These are phyloP conservation scores for Fragilariopsis cylindrus DNA, from an alignment of 108 stramenopile species.

Conservation along the genomic window DNA sequence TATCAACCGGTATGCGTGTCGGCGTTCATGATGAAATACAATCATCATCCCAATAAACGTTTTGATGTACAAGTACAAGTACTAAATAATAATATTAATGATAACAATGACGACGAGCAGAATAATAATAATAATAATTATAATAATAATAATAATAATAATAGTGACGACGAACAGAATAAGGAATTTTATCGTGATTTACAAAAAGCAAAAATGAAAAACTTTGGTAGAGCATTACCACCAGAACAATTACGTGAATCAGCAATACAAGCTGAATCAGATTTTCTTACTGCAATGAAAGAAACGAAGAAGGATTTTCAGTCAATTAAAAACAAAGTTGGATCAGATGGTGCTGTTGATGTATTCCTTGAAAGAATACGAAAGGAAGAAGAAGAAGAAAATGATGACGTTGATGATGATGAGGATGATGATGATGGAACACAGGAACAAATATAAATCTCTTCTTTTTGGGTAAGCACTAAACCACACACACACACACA, in stretches of 20 bases:
- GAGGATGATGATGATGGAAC: too few relatives aligned
- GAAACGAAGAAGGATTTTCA: constrained; percentile 24
- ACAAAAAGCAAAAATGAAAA: constrained; percentile 14
- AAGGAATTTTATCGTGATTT: constrained; percentile 16
- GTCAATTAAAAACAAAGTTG: constrained; percentile 24
- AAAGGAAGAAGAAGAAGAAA: constrained; percentile 13
- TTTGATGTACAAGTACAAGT: not conserved
- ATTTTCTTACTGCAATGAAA: constrained; percentile 30
- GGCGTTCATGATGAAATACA: too few relatives aligned
- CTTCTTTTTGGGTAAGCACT: too few relatives aligned
- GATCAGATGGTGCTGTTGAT: constrained; percentile 22
- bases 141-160: not conserved
- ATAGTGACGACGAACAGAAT: not conserved
- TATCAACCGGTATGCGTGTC: too few relatives aligned
- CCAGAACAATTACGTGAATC: constrained; percentile 9
- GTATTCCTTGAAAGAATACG: constrained; percentile 20
- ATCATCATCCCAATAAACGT: not conserved
- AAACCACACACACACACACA: too few relatives aligned
- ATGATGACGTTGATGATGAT: not conserved
- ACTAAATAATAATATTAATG: not conserved
- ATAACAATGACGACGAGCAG: not conserved
- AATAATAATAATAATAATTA: not conserved
- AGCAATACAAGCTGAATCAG: constrained; percentile 20
- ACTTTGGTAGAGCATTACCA: constrained; percentile 13
- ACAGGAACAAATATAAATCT: too few relatives aligned